These are phyloP conservation scores for Pythium monospermum DNA, from an alignment of 352 stramenopile genomes.

Conservation along the genomic window DNA sequence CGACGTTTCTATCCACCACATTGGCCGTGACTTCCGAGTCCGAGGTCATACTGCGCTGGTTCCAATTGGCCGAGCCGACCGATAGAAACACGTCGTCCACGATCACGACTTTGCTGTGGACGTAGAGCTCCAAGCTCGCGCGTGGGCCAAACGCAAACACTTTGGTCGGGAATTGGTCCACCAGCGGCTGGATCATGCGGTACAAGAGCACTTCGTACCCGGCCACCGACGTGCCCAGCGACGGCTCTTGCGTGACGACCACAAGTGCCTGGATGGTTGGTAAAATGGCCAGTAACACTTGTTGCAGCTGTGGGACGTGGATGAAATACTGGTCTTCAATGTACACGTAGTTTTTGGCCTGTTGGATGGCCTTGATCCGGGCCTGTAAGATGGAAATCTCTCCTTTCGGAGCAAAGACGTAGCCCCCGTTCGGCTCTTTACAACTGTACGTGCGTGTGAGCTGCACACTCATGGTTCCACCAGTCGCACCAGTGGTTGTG, in stretches of 20 bases:
- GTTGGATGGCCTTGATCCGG: constrained; percentile 26
- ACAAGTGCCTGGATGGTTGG: constrained; percentile 24
- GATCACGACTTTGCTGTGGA: constrained; percentile 53
- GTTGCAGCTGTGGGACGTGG: constrained; percentile 21
- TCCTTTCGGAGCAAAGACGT: constrained; percentile 22
- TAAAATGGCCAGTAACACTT: constrained; percentile 18
- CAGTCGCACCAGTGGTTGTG: neutral
- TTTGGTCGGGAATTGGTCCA: constrained; percentile 31
- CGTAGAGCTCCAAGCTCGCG: constrained; percentile 30
- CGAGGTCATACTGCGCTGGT: constrained; percentile 28
- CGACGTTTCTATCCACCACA: constrained; percentile 1
- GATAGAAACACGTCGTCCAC: constrained; percentile 27
- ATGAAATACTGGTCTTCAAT: constrained; percentile 43
- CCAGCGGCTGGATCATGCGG: constrained; percentile 30
- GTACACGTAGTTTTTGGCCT: constrained; percentile 33
- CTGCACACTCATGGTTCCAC: constrained; percentile 18
- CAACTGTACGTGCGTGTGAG: constrained; percentile 34
- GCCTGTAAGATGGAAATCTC: constrained; percentile 26
- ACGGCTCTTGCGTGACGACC: constrained; percentile 21
- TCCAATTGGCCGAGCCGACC: constrained; percentile 28
- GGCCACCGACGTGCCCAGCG: constrained; percentile 11
- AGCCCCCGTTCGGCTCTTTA: constrained; percentile 19
- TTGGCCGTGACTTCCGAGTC: constrained; percentile 23
- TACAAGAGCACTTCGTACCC: constrained; percentile 33
- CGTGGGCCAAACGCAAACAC: constrained; percentile 23